A percentile compares a stretch with the other conserved stretches of the same genome.
phyloP scores from a whole-genome alignment of 129 eudicot genomes.

The Cynara cardunculus region DNA sequence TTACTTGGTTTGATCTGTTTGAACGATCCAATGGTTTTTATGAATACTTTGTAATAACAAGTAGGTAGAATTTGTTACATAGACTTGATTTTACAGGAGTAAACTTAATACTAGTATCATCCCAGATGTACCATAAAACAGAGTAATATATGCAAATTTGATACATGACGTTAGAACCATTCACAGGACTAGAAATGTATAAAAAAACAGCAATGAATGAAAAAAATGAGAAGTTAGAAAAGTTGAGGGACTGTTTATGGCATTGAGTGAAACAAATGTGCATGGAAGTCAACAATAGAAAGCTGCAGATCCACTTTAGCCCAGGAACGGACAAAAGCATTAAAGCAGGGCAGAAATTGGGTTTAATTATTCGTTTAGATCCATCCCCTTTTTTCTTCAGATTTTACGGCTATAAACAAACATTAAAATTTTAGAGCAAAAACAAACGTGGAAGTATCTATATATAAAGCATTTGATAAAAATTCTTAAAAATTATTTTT shows the following conservation, averaged over 20 bases:
- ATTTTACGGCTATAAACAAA: not conserved
- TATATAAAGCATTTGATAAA: no score
- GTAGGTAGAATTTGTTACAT: no score
- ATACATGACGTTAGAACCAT: not conserved
- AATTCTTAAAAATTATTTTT: no score
- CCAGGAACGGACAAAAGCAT: conserved; percentile 8
- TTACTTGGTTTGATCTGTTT: no score
- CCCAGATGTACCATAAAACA: no score
- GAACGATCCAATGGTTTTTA: no score
- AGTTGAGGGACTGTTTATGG: not conserved
- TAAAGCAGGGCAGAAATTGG: not conserved
- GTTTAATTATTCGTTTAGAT: not conserved
- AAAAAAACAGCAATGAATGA: no score
- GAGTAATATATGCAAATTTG: not conserved
- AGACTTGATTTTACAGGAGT: no score
- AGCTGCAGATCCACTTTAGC: not conserved
- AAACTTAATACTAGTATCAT: no score
- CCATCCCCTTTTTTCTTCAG: not conserved
- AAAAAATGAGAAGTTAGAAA: not conserved
- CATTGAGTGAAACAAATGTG: not conserved
- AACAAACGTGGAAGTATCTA: no score
- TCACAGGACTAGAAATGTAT: not conserved
- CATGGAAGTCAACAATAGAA: conserved; percentile 1
- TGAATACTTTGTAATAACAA: no score
- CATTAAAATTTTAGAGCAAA: no score